phyloP scores from a whole-genome alignment of 768 basidiomycete species.

The Kwoniella sp. region DNA sequence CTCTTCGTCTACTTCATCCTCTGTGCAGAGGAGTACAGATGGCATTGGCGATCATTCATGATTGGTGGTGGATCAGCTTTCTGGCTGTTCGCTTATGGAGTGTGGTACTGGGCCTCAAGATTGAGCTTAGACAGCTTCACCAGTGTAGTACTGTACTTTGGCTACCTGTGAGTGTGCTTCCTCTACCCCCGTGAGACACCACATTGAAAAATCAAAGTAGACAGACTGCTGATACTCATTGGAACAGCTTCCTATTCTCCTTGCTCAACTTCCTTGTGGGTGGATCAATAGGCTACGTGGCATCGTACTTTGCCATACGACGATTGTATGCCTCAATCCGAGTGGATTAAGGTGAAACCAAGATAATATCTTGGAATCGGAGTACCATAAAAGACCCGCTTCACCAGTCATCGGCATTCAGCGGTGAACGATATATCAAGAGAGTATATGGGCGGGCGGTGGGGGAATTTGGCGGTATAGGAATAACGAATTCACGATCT shows the following conservation, averaged over 20 bases:
- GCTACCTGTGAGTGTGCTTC: slow-evolving; percentile 70
- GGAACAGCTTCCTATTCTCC: slow-evolving; percentile 65
- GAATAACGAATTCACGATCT: no score
- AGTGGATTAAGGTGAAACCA: slow-evolving; percentile 46
- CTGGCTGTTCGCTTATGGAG: slow-evolving; percentile 85
- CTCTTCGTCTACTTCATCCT: slow-evolving; percentile 71
- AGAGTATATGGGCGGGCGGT: no score
- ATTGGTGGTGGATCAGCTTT: slow-evolving; percentile 89
- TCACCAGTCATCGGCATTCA: no score
- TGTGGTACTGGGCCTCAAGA: slow-evolving; percentile 70
- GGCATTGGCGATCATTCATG: slow-evolving; percentile 96
- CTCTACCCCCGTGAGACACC: no score
- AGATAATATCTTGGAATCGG: no score
- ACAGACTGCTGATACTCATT: no score
- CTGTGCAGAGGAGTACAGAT: slow-evolving; percentile 94
- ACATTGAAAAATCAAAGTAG: no score
- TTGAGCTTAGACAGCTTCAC: slow-evolving; percentile 81
- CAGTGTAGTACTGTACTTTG: slow-evolving; percentile 80
- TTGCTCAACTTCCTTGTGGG: slow-evolving; percentile 86
- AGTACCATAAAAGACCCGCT: no score
- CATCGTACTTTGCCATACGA: slow-evolving; percentile 86
- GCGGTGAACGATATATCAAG: no score
- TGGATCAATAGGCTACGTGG: slow-evolving; percentile 87
- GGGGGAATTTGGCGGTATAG: no score
- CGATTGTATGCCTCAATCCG: slow-evolving; percentile 66